These are phyloP conservation scores for Arthrobotrys entomopaga DNA, from an alignment of 2,329 filamentous ascomycete species.

Conservation along the genomic window DNA sequence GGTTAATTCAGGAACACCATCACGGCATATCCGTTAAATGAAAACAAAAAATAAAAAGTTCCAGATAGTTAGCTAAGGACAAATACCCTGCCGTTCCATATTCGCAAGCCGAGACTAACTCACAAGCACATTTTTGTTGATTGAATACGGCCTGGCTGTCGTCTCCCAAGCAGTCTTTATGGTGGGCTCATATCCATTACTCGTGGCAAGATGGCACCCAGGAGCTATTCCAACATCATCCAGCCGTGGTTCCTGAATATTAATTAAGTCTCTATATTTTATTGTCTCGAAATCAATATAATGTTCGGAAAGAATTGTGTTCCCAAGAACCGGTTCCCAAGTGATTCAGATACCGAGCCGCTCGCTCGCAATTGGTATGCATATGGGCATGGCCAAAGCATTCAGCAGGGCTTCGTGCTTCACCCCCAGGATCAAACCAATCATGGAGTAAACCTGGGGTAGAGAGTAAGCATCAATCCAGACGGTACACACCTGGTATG, in stretches of 20 bases:
- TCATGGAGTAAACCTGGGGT: conserved; percentile 54
- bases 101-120: conserved; percentile 7
- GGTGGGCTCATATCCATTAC: conserved; percentile 19
- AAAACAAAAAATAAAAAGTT: conserved; percentile 14
- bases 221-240: neutral
- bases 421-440: conserved; percentile 33
- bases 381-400: neutral
- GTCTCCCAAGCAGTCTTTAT: conserved; percentile 27
- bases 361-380: conserved; percentile 27
- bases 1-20: conserved; percentile 40
- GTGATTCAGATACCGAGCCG: conserved; percentile 49
- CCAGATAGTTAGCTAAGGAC: conserved; percentile 32
- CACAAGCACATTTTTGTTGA: conserved; percentile 37
- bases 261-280: neutral
- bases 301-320: conserved; percentile 39
- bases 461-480: conserved; percentile 15
- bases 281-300: neutral
- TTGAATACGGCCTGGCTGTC: conserved; percentile 38
- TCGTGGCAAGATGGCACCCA: conserved; percentile 32
- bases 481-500: too few species aligned
- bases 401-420: conserved; percentile 38
- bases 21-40: conserved; percentile 47
- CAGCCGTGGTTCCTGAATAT: conserved; percentile 1
- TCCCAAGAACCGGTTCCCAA: conserved; percentile 28
- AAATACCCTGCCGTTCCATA: conserved; percentile 26